These are phyloP conservation scores for Salisapilia sapeloensis DNA, from an alignment of 352 stramenopile species.

Conservation along the genomic window DNA sequence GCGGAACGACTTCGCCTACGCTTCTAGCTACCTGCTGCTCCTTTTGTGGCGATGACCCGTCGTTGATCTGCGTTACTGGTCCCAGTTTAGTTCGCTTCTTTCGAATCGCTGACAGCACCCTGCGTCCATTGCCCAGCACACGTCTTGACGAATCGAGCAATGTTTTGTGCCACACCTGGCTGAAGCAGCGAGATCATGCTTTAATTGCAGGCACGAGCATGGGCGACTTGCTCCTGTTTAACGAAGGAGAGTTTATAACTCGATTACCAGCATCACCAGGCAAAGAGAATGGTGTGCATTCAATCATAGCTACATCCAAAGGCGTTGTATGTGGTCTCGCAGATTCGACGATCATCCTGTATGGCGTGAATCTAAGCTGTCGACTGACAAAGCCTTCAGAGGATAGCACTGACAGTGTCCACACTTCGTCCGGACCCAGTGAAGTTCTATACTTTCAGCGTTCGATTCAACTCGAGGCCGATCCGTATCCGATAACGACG, in stretches of 20 bases:
- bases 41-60: conserved; percentile 82
- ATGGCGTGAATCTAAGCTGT: too few species aligned
- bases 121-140: conserved; percentile 69
- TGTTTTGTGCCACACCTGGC: conserved; percentile 79
- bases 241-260: conserved; percentile 47
- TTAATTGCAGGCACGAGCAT: conserved; percentile 67
- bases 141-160: conserved; percentile 37
- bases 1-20: conserved; percentile 2
- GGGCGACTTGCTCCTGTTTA: conserved; percentile 81
- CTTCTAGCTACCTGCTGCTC: conserved; percentile 50
- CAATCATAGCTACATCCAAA: conserved; percentile 49
- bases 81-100: conserved; percentile 80
- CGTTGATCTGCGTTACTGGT: conserved; percentile 75
- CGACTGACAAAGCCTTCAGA: too few species aligned
- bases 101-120: conserved; percentile 73
- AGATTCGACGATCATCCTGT: conserved; percentile 53
- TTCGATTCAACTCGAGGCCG: conserved; percentile 21
- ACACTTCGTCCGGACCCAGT: too few species aligned
- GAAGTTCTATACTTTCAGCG: conserved; percentile 29
- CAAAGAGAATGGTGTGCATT: conserved; percentile 22
- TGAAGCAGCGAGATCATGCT: conserved; percentile 82
- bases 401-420: too few species aligned
- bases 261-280: conserved; percentile 35
- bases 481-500: too few species aligned
- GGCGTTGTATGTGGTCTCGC: conserved; percentile 63